Conservation (phyloP, 768 basidiomycete species). For the Suillus clintonianus region DNA sequence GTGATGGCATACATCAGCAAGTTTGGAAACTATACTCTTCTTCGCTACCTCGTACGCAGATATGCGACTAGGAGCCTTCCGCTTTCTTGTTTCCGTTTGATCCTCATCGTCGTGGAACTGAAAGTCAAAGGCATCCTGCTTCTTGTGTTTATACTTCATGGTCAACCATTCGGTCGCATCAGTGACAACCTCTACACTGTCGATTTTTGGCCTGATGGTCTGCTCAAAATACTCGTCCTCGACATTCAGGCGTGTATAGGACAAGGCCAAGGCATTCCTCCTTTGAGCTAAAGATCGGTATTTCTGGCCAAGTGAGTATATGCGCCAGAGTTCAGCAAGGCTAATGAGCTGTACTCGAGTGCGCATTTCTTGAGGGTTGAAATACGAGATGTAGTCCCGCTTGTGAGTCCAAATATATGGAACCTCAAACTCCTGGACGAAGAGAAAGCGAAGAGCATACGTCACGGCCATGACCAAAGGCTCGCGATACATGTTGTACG, state of each 20-base stretch:
- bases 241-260: constrained; percentile 69
- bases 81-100: constrained; percentile 52
- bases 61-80: constrained; percentile 80
- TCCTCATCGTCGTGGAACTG: constrained; percentile 73
- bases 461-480: constrained; percentile 80
- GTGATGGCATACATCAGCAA: constrained; percentile 72
- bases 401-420: constrained; percentile 95
- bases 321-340: constrained; percentile 86
- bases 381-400: constrained; percentile 85
- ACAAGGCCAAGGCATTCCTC: constrained; percentile 56
- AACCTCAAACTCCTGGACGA: constrained; percentile 88
- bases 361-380: constrained; percentile 66
- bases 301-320: constrained; percentile 85
- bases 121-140: constrained; percentile 61
- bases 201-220: constrained; percentile 64
- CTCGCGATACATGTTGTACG: constrained; percentile 57
- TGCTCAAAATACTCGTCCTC: constrained; percentile 77
- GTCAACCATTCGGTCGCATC: constrained; percentile 91
- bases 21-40: constrained; percentile 70
- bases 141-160: constrained; percentile 79
- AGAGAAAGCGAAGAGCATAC: constrained; percentile 76
- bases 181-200: constrained; percentile 85
- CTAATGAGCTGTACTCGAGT: constrained; percentile 71
- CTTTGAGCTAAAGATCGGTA: constrained; percentile 86
- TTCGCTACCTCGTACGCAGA: constrained; percentile 85